These are phyloP conservation scores for Fusarium sp. DNA, from an alignment of 2,329 filamentous ascomycete species.

Conservation along the genomic window DNA sequence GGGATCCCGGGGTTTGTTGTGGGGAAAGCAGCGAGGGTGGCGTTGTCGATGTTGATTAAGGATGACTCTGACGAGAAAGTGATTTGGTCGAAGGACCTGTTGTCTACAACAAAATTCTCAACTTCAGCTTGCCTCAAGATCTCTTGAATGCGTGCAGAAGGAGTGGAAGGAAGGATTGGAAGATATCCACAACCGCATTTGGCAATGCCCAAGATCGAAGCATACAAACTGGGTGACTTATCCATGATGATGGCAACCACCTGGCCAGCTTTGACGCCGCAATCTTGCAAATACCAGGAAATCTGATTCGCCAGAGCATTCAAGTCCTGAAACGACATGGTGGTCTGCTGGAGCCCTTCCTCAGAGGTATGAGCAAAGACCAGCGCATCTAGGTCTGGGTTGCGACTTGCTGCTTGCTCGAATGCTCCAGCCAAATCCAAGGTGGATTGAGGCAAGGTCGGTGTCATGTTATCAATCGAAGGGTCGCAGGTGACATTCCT, in stretches of 20 bases:
- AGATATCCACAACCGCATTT: constrained; percentile 84
- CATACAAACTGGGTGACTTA: constrained; percentile 79
- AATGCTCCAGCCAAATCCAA: constrained; percentile 64
- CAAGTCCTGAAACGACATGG: constrained; percentile 72
- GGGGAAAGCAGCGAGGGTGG: constrained; percentile 43
- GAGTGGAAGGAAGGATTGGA: constrained; percentile 80
- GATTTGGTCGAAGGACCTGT: constrained; percentile 29
- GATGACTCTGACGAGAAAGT: constrained; percentile 22
- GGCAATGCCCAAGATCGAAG: constrained; percentile 76
- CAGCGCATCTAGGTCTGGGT: constrained; percentile 69
- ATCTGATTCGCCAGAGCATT: constrained; percentile 73
- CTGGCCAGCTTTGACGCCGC: constrained; percentile 61
- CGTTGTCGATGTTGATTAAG: constrained; percentile 49
- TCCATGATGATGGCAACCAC: constrained; percentile 81
- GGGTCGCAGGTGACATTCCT: constrained; percentile 46
- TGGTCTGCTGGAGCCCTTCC: constrained; percentile 45
- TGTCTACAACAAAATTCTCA: constrained; percentile 56
- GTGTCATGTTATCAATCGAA: constrained; percentile 61
- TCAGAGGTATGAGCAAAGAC: constrained; percentile 64
- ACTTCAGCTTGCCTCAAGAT: constrained; percentile 72
- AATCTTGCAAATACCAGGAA: constrained; percentile 62
- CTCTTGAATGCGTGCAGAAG: constrained; percentile 65
- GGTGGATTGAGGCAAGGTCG: constrained; percentile 45
- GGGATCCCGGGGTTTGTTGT: constrained; percentile 50
- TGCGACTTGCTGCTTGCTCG: constrained; percentile 59